Evolutionary conservation across 352 stramenopile genomes (phyloP), one percentile per base, ranked within the genome.

Genomic region (Elongisporangium senticosum): DNA sequence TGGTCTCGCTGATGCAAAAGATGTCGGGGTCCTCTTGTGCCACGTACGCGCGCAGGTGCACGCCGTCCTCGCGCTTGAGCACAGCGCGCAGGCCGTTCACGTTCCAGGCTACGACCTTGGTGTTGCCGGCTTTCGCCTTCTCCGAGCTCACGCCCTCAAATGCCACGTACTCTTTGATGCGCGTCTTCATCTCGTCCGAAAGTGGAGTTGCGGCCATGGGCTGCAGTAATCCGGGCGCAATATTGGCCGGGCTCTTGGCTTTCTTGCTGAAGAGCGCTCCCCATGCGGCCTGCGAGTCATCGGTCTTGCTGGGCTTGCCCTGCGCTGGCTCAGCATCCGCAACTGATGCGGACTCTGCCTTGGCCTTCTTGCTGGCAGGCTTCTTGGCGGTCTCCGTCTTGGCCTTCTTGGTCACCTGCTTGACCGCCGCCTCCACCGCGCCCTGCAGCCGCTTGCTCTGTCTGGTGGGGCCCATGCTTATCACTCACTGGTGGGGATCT

Each of bases 1-100:
- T 95, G 43, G 79, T 95, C 71, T 95, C 85, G 40, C 85, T 89
- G n/a, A 95, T 64, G 59, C 85, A 95, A 23, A 93, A 62, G 56
- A 95, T 72, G 53, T 93, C 85, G 1, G 85, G 81, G 63, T 93
- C 73, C 60, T 95, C 85, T 57, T 90, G 76, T 10, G 74, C 75
- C 49, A 92, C 74, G 60, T 89, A 95, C 7, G 81, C 83, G 19
- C 79, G 79, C 43, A 94, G 68, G 50, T 89, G 78, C 53, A 79
- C 61, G 55, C 72, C 72, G 26, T 90, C 70, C 22, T 89, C 79
- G 15, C 76, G 65, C 66, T 90, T 92, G 23, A 95, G 64, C 55
- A 95, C 53, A 21, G 85, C 85, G 2, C 85, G 85, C 47, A 95
- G 67, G 4, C 85, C 83, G 52, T 95, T 95, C 6, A 95, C 85